Evolutionary conservation across 495 filamentous ascomycete genomes (phyloP), one percentile per base, ranked within the genome.

Genomic region (Xylona heveae): DNA sequence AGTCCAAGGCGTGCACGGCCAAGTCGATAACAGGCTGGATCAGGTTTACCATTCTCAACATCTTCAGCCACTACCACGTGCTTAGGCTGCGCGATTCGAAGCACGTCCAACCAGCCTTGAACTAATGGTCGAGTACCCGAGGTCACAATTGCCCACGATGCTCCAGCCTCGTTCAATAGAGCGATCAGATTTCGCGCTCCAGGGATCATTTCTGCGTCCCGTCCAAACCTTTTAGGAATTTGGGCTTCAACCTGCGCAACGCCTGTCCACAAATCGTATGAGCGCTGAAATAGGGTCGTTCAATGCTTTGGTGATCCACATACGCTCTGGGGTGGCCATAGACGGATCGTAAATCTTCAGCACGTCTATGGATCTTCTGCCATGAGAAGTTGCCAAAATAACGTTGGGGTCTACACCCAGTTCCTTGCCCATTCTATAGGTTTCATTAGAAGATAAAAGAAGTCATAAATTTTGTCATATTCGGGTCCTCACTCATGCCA

Each of bases 291-390:
- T 2, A n/a, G 9, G n/a, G 19, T 19, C 14, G 19, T 7, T 12
- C 10, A 8, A 19, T 12, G 8, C 10, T 14, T 30, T 19, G 31
- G 18, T 22, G 5, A 24, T 34, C 7, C 19, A 69, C 79, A 50
- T 52, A 85, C 78, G 91, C 33, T 92, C 83, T 80, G 75, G 80
- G 42, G 75, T 93, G 22, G 88, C 88, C 46, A 78, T 78, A 38
- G 64, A 65, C 39, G 73, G 66, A 45, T 78, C 73, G 35, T 90
- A 71, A 15, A 81, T 43, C 43, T 62, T 62, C 35, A 91, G 58
- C 6, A 71, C 64, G 48, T 94, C 82, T 37, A 94, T 85, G 43
- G 66, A 76, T 35, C 85, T 59, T 18, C 84, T 68, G 29, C 85
- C 85, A 49, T 95, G 85, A 0, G 81, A 91, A 3, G 81, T 85